phyloP scores from a whole-genome alignment of 2,329 filamentous ascomycete species.

The Cercospora sojina region DNA sequence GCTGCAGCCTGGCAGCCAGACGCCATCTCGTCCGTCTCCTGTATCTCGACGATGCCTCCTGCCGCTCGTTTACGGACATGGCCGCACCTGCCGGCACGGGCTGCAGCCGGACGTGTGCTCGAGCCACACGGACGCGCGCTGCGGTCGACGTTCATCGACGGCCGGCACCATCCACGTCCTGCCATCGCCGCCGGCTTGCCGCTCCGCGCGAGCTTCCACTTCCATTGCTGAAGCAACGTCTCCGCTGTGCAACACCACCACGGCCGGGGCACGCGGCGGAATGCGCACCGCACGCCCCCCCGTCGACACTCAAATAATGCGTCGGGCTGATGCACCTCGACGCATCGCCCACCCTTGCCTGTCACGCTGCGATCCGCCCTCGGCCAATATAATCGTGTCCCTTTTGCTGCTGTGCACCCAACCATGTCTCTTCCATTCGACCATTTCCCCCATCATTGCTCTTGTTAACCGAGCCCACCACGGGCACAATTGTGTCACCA shows the following conservation, averaged over 20 bases:
- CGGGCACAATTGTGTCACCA: slow-evolving; percentile 19
- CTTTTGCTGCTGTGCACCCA: slow-evolving; percentile 35
- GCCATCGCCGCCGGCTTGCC: slow-evolving; percentile 1
- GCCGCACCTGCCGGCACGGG: neutral
- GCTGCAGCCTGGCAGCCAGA: neutral
- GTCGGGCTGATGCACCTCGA: neutral
- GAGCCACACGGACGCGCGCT: neutral
- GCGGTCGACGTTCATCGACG: neutral
- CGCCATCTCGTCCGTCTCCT: neutral
- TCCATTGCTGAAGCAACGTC: neutral
- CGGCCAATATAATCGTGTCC: slow-evolving; percentile 35
- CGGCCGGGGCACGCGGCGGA: slow-evolving; percentile 13
- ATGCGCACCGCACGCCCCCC: slow-evolving; percentile 15
- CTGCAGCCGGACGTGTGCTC: neutral
- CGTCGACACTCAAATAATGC: slow-evolving; percentile 2
- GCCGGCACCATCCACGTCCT: neutral
- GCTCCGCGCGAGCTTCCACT: neutral
- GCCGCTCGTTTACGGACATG: slow-evolving; percentile 25
- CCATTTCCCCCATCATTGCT: slow-evolving; percentile 22
- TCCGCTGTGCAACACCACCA: slow-evolving; percentile 16
- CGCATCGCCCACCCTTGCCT: slow-evolving; percentile 21
- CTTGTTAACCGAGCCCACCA: slow-evolving; percentile 26
- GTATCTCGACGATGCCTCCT: slow-evolving; percentile 9
- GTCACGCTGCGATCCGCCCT: slow-evolving; percentile 19
- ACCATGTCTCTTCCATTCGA: slow-evolving; percentile 22